Evolutionary conservation across 2,329 filamentous ascomycete genomes (phyloP).

Genomic region (Aureobasidium uvarum): DNA sequence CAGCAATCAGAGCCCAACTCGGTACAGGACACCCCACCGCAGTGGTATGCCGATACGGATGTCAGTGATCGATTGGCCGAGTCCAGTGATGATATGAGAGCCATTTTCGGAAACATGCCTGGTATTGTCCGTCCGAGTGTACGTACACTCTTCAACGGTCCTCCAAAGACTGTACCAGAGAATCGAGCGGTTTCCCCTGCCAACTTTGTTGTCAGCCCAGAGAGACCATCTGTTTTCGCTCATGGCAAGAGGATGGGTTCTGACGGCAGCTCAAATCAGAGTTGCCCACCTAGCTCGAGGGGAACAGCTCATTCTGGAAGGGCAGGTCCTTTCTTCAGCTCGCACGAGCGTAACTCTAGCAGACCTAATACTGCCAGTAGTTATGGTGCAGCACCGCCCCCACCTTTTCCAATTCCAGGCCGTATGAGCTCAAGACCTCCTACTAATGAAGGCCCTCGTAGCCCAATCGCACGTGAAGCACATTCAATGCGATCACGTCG

Average conservation of each 20-base stretch:
- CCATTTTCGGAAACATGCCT: constrained; percentile 34
- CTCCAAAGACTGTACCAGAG: constrained; percentile 39
- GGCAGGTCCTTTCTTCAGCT: constrained; percentile 11
- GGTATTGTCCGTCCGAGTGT: constrained; percentile 25
- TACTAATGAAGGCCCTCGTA: constrained; percentile 64
- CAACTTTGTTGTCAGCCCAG: constrained; percentile 19
- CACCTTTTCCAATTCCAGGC: constrained; percentile 89
- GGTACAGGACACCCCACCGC: not conserved
- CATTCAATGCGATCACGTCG: constrained; percentile 8
- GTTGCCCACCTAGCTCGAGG: constrained; percentile 5
- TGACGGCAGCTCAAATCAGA: constrained; percentile 8
- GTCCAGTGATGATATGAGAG: constrained; percentile 31
- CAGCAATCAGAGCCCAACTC: not conserved
- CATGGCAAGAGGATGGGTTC: constrained; percentile 10
- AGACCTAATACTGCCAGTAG: constrained; percentile 56
- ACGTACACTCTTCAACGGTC: constrained; percentile 29
- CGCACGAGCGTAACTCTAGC: not conserved
- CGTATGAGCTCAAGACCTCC: constrained; percentile 81
- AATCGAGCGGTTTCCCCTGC: constrained; percentile 40
- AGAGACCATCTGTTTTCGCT: not conserved
- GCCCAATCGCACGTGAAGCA: constrained; percentile 62
- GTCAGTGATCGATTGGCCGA: constrained; percentile 33
- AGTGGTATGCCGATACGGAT: constrained; percentile 33
- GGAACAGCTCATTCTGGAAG: not conserved
- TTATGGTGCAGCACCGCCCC: constrained; percentile 45